phyloP scores from a whole-genome alignment of 2,329 filamentous ascomycete species.

The Botrytis tulipae region DNA sequence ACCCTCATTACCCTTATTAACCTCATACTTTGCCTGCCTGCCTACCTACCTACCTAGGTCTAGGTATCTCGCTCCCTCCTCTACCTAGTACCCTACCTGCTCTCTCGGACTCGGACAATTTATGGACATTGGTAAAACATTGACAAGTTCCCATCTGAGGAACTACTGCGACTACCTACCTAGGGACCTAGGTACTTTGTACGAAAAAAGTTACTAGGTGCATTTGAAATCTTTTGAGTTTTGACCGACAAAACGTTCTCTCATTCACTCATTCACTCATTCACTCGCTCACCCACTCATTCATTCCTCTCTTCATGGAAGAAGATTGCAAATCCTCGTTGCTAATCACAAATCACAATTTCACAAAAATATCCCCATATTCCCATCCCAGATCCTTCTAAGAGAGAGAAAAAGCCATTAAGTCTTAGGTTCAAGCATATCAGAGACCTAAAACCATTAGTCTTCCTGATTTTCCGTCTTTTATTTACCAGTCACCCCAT shows the following conservation, averaged over 20 bases:
- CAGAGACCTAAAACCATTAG: neutral
- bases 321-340: constrained; percentile 4
- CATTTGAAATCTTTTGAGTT: constrained; percentile 5
- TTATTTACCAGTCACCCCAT: neutral
- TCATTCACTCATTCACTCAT: neutral
- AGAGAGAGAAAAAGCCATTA: neutral
- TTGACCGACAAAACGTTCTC: neutral
- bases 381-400: neutral
- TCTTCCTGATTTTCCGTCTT: neutral
- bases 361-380: neutral
- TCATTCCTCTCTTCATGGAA: neutral
- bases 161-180: neutral
- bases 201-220: neutral
- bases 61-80: neutral
- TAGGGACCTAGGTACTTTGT: neutral
- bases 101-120: constrained; percentile 2
- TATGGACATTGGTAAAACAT: neutral
- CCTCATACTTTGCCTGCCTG: neutral
- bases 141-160: neutral
- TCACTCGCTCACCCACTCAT: neutral
- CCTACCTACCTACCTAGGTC: neutral
- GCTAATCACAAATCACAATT: neutral
- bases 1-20: neutral
- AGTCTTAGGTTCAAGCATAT: neutral
- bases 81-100: neutral